phyloP scores from a whole-genome alignment of 2,329 filamentous ascomycete species.

The Aspergillus sp. region DNA sequence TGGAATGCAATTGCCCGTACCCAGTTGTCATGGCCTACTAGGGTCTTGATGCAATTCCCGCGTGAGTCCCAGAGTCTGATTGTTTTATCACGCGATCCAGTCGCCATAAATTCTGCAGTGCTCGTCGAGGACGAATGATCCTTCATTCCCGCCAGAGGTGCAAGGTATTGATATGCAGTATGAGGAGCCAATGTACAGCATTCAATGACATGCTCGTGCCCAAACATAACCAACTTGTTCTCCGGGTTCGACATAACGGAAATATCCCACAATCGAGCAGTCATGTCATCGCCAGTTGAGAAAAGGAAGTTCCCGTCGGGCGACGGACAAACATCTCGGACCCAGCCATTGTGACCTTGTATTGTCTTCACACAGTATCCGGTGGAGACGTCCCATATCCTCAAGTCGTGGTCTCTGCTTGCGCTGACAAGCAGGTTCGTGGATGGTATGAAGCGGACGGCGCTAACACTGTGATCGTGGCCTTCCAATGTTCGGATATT shows the following conservation, averaged over 20 bases:
- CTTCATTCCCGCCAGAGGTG: constrained; percentile 71
- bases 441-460: constrained; percentile 79
- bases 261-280: constrained; percentile 78
- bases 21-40: constrained; percentile 66
- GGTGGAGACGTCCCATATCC: constrained; percentile 89
- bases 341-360: constrained; percentile 78
- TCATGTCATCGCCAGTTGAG: constrained; percentile 76
- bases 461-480: constrained; percentile 86
- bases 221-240: constrained; percentile 55
- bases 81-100: constrained; percentile 79
- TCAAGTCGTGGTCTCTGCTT: constrained; percentile 74
- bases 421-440: constrained; percentile 82
- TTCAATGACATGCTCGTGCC: constrained; percentile 3
- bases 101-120: constrained; percentile 80
- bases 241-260: constrained; percentile 69
- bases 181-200: constrained; percentile 59
- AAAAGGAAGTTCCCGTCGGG: constrained; percentile 76
- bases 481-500: constrained; percentile 87
- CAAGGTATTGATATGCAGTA: constrained; percentile 68
- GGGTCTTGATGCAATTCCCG: constrained; percentile 66
- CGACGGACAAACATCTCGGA: constrained; percentile 79
- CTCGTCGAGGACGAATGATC: constrained; percentile 68
- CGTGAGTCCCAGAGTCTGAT: constrained; percentile 81
- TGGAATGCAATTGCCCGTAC: constrained; percentile 78
- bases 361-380: constrained; percentile 91